Evolutionary conservation across 176 grass and related monocot species (phyloP), one percentile per base, ranked within the genome.

Genomic region (Bromus sterilis): DNA sequence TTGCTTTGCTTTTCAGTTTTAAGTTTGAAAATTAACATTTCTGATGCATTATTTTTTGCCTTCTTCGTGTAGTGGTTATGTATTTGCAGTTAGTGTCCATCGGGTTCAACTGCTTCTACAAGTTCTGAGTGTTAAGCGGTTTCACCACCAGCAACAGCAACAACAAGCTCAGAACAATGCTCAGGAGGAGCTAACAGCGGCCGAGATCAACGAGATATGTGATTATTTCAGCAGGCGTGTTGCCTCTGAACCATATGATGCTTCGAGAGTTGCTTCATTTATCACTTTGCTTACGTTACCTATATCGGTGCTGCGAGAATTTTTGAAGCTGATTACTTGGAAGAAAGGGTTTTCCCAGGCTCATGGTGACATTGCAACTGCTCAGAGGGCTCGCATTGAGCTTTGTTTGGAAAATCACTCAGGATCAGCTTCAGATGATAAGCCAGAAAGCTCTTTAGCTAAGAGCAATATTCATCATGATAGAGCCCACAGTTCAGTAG

Each of bases 331-430:
- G 66, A 93, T 99, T 71, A 86, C 91, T 64, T 99, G 97, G 97
- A 96, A 99, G 80, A 99, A 99, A 75, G 89, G 93, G 65, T 89
- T 99, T 53, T 87, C 93, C 76, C 97, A 93, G 28, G 79, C 85
- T 51, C 87, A 93, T 56, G 89, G 91, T 60, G 97, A 99, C 77
- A 93, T 92, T 76, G 87, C 88, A 66, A 96, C 82, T 76, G 89
- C 93, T 32, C 97, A 99, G 87, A 89, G 97, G 80, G 87, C 87
- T 56, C 93, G 97, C 12, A 93, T 99, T 15, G 97, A 99, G 83
- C 87, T 99, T 63, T 99, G 97, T 82, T 87, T 99, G 72, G 97
- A 99, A 81, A 99, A 99, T 86, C 97, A 99, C 68, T 93, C 89
- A 1, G 93, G 93, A 51, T 90, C 71, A 48, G 37, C 72, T 85